Conservation (phyloP, 169 alveolate species). For the Cryptosporidium andersoni region DNA sequence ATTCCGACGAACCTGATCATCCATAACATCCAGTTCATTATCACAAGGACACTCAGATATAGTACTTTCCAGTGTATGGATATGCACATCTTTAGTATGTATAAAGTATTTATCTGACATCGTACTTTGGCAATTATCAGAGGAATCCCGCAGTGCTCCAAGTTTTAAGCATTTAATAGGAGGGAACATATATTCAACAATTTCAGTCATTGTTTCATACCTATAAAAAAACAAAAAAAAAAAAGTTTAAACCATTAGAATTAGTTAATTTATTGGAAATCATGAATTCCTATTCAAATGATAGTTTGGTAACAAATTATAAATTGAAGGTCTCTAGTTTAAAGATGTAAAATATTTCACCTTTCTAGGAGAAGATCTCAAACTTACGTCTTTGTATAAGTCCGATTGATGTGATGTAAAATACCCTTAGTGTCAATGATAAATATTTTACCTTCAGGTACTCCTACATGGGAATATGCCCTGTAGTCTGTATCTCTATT, state of each 20-base stretch:
- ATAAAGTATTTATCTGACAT: constrained; percentile 11
- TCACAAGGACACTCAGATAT: not conserved
- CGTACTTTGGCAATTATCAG: not conserved
- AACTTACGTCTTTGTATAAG: constrained; percentile 85
- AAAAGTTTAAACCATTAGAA: not conserved
- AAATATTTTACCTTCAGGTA: constrained; percentile 89
- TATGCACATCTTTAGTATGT: not conserved
- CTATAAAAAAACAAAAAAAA: constrained; percentile 35
- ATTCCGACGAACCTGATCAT: constrained; percentile 73
- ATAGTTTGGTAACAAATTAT: not conserved
- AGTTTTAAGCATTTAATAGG: constrained; percentile 12
- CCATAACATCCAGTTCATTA: constrained; percentile 50
- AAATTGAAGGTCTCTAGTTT: not conserved
- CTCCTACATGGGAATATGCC: constrained; percentile 90
- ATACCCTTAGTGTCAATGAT: constrained; percentile 89
- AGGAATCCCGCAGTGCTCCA: too few species aligned
- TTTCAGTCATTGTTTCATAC: constrained; percentile 78
- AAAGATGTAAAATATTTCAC: not conserved
- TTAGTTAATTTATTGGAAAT: not conserved
- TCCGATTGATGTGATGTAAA: constrained; percentile 84
- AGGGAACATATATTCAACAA: constrained; percentile 79
- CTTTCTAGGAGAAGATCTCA: not conserved
- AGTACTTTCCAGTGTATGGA: too few species aligned
- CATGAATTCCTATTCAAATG: not conserved
- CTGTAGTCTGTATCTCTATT: constrained; percentile 94